Conservation (phyloP, 1,284 basidiomycete genomes). For the Coniferiporia weirii region DNA sequence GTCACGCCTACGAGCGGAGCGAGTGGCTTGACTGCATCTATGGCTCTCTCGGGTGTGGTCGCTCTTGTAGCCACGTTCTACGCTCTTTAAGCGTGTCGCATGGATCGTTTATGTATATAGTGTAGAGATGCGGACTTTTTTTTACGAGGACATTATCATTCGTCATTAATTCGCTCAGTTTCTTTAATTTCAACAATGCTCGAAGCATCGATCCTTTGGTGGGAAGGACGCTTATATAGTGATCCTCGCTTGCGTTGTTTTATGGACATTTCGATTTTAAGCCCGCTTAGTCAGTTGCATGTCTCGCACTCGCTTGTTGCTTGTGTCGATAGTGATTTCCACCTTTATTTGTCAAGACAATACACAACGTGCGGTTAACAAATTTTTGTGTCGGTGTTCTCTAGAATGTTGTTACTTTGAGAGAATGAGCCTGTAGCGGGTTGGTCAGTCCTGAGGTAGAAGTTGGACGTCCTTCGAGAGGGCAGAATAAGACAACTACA, state of each 20-base stretch:
- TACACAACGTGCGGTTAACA: not conserved
- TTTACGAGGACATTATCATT: not conserved
- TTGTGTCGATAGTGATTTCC: not conserved
- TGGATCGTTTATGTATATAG: not conserved
- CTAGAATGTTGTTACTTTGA: not conserved
- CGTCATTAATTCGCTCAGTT: not conserved
- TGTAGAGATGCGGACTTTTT: not conserved
- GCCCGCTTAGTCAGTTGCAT: not conserved
- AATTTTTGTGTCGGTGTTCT: not conserved
- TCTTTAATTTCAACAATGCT: not conserved
- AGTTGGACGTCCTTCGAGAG: too few relatives aligned
- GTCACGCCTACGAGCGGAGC: conserved; percentile 46
- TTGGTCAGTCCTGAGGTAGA: too few relatives aligned
- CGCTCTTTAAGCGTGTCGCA: conserved; percentile 40
- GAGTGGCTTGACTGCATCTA: conserved; percentile 42
- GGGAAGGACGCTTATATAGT: not conserved
- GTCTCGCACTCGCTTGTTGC: not conserved
- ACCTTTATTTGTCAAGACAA: not conserved
- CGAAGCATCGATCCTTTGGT: not conserved
- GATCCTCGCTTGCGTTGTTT: not conserved
- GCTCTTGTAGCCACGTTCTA: conserved; percentile 51
- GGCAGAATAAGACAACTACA: too few relatives aligned
- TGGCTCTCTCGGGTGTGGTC: conserved; percentile 42
- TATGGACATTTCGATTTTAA: not conserved
- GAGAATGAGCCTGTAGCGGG: too few relatives aligned